Conservation (phyloP, 1,284 basidiomycete species). For the Ustilago esculenta region DNA sequence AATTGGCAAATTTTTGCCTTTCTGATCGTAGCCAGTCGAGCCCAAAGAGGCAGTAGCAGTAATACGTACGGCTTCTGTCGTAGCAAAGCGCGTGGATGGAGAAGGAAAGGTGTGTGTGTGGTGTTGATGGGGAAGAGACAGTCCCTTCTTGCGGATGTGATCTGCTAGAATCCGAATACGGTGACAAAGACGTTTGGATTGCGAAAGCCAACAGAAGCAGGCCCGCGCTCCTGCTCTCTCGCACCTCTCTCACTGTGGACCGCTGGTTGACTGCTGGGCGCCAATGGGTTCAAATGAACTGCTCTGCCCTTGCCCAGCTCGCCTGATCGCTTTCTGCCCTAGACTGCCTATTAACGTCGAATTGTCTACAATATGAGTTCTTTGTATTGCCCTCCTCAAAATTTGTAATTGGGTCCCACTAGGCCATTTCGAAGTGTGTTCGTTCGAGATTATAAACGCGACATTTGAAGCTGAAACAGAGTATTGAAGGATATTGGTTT, state of each 20-base stretch:
- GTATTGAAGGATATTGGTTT: too few species aligned
- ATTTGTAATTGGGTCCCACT: too few species aligned
- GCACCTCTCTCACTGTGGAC: conserved; percentile 1
- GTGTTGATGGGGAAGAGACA: conserved; percentile 9
- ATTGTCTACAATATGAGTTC: too few species aligned
- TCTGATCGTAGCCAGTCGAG: not conserved
- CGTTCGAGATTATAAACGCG: not conserved
- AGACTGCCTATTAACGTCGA: too few species aligned
- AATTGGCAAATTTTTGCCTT: not conserved
- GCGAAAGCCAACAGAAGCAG: conserved; percentile 7
- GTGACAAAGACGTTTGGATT: conserved; percentile 13
- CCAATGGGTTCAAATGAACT: too few species aligned
- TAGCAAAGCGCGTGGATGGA: conserved; percentile 8
- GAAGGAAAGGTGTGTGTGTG: not conserved
- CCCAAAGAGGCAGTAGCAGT: not conserved
- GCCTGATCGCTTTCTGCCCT: conserved; percentile 18
- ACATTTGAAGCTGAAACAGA: too few species aligned
- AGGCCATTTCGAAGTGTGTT: too few species aligned
- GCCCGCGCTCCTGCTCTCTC: conserved; percentile 15
- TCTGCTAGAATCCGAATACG: conserved; percentile 21
- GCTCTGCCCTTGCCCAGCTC: conserved; percentile 9
- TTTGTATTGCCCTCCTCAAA: too few species aligned
- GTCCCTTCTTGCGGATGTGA: conserved; percentile 21
- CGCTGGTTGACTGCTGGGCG: conserved; percentile 20
- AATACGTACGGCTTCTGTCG: conserved; percentile 29